Percentiles rank a stretch among this genome's conserved stretches.
These are phyloP conservation scores for Paecilomyces formosus DNA, from an alignment of 2,329 filamentous ascomycete species.

Conservation along the genomic window DNA sequence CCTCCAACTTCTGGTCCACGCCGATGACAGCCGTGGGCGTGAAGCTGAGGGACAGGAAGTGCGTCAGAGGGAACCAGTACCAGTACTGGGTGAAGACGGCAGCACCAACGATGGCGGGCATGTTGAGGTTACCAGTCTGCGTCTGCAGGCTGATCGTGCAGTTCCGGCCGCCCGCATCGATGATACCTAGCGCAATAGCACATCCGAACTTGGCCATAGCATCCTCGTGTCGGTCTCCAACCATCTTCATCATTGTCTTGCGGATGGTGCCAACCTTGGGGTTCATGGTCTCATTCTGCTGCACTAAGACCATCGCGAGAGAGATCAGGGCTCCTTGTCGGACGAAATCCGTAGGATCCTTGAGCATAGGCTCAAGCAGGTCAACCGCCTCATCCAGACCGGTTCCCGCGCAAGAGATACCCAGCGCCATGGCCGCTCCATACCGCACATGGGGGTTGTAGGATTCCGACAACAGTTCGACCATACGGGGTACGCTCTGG, in stretches of 20 bases:
- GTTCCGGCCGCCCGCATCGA: conserved; percentile 95
- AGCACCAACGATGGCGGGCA: conserved; percentile 96
- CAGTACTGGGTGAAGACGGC: conserved; percentile 98
- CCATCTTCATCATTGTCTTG: conserved; percentile 89
- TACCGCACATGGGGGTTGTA: conserved; percentile 99
- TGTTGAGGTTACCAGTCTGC: conserved; percentile 96
- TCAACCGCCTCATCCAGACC: conserved; percentile 95
- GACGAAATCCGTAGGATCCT: conserved; percentile 97
- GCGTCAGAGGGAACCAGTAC: conserved; percentile 99
- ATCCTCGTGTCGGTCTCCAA: conserved; percentile 92
- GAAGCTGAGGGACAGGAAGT: conserved; percentile 93
- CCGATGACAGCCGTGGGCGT: conserved; percentile 95
- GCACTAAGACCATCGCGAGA: conserved; percentile 96
- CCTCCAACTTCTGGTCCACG: conserved; percentile 86
- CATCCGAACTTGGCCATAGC: conserved; percentile 99
- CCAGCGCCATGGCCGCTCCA: conserved; percentile 94
- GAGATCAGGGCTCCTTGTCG: conserved; percentile 92
- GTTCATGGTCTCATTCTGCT: conserved; percentile 98
- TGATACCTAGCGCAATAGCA: conserved; percentile 88
- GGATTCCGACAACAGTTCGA: conserved; percentile 93
- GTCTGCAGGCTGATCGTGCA: conserved; percentile 98
- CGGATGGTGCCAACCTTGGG: conserved; percentile 87
- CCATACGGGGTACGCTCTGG: conserved; percentile 94
- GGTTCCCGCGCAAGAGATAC: conserved; percentile 95
- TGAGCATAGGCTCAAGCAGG: conserved; percentile 96